These are phyloP conservation scores for Mortierella alpina DNA, from an alignment of 192 early-diverging fungal genomes.

Conservation along the genomic window DNA sequence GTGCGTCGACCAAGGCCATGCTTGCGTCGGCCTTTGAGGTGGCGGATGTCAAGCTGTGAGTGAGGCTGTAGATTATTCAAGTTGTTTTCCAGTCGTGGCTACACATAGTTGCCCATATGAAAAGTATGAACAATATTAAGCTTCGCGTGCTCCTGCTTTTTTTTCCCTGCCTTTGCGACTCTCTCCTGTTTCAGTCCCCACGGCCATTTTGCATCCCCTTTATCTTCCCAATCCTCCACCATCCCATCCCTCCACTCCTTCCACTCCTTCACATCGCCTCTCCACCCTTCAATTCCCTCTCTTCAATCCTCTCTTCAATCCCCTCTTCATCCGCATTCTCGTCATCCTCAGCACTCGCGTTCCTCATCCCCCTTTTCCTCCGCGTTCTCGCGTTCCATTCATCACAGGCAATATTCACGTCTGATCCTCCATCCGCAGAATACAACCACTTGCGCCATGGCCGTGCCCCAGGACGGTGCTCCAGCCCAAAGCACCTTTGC, in stretches of 20 bases:
- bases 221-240: too few species aligned
- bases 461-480: constrained; percentile 6
- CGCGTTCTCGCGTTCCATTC: background rate
- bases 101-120: background rate
- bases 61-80: background rate
- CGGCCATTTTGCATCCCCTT: too few species aligned
- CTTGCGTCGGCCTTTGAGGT: constrained; percentile 56
- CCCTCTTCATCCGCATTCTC: background rate
- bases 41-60: constrained; percentile 40
- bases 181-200: too few species aligned
- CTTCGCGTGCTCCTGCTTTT: background rate
- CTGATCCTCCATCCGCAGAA: background rate
- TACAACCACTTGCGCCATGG: background rate
- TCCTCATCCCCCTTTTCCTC: background rate
- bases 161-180: too few species aligned
- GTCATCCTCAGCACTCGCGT: background rate
- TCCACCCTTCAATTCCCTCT: background rate
- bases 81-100: background rate
- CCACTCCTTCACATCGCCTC: background rate
- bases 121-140: background rate
- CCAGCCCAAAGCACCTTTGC: constrained; percentile 5
- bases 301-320: background rate
- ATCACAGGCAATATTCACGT: background rate
- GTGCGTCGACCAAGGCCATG: constrained; percentile 55
- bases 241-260: too few species aligned